Base-by-base conservation (phyloP, 129 eudicot genomes). In the Deinandra increscens region DNA sequence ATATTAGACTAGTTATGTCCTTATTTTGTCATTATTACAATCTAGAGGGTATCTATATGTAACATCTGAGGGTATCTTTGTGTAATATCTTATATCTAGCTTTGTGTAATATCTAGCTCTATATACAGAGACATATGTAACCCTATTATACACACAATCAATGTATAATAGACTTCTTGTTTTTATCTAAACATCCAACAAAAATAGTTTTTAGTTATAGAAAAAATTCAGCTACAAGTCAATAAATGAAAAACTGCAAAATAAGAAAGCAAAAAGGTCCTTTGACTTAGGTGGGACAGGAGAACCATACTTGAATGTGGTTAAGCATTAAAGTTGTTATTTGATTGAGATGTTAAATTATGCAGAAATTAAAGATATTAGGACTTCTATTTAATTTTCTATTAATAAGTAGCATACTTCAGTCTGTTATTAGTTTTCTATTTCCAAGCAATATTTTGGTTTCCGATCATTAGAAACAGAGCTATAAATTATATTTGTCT, bases 171-270 rank as follows among this genome's bases (percentile, higher is more conserved):
- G 3, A 26, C 31, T 26, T 26, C 31, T 26, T 26, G 31, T 26
- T 26, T 26, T 26, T 26, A 26, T 26, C 31, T 26, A 26, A 26
- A 49, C n/a, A 18, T 61, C 17, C 1, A 34, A 13, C 3, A 36
- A 14, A 9, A 71, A 31, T 55, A n/a, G 3, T 42, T 55, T 23
- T 7, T 55, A 11, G 17, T 55, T 11, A 10, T 22, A n/a, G 46
- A 45, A 22, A 45, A 42, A 58, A 58, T 29, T n/a, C 42, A 29
- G 71, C 59, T 8, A 51, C 19, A 20, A 53, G 60, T 53, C n/a
- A 53, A 53, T 14, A 53, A 19, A 53, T 20, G n/a, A 15, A 62
- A 39, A 36, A 36, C 6, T 36, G 39, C 48, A 51, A 36, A 62
- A 62, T 12, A 0, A 7, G 12, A 39, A 39, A 39, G 44, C 44